A percentile compares a stretch with the other conserved stretches of the same genome.
Evolutionary conservation across 2,329 filamentous ascomycete genomes (phyloP).

Genomic region (Verticillium klebahnii): DNA sequence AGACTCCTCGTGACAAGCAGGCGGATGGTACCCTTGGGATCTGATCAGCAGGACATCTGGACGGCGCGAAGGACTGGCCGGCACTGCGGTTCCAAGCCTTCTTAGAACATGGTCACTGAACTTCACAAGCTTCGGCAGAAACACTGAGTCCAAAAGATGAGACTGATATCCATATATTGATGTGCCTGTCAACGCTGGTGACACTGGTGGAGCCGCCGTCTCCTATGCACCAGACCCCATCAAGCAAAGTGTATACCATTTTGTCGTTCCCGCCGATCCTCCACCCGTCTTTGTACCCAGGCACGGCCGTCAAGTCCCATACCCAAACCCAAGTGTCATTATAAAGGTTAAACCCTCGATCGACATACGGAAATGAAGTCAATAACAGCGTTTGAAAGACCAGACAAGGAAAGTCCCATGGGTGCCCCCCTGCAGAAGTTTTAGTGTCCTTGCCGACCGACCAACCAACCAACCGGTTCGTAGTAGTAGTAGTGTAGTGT

Average conservation of each 20-base stretch:
- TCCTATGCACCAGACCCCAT: neutral
- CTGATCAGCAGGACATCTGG: neutral
- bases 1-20: neutral
- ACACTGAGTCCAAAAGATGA: neutral
- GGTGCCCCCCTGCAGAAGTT: neutral
- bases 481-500: neutral
- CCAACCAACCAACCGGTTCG: neutral
- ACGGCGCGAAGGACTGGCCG: too few species aligned
- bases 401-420: neutral
- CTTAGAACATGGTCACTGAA: too few species aligned
- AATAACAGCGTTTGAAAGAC: neutral
- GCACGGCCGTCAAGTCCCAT: neutral
- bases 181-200: neutral
- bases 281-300: neutral
- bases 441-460: neutral
- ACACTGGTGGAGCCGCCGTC: neutral
- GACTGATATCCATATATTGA: neutral
- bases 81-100: too few species aligned
- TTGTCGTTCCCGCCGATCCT: neutral
- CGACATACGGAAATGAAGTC: neutral
- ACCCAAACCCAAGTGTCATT: neutral
- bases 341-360: neutral
- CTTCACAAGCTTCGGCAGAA: neutral
- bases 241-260: neutral
- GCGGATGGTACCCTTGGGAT: neutral